A percentile compares a stretch with the other conserved stretches of the same genome.
phyloP scores from a whole-genome alignment of 2,329 filamentous ascomycete genomes.

The Trichophyton schoenleinii region DNA sequence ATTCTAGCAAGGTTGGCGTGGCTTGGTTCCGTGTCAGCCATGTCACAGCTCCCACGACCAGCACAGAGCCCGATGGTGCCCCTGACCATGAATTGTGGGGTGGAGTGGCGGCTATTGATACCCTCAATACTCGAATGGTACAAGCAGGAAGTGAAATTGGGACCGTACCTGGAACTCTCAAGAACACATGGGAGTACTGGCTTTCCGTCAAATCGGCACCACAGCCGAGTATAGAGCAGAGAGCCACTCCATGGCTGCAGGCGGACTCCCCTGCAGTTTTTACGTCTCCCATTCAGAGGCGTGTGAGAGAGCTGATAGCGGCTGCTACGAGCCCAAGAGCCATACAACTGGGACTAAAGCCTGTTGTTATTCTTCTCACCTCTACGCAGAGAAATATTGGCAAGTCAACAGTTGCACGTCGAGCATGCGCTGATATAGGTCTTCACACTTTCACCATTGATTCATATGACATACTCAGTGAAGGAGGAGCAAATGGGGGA shows the following conservation, averaged over 20 bases:
- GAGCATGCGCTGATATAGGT: constrained; percentile 76
- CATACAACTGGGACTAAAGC: constrained; percentile 74
- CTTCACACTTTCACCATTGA: constrained; percentile 82
- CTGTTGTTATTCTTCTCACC: constrained; percentile 73
- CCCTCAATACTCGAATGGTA: constrained; percentile 73
- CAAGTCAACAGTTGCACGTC: constrained; percentile 64
- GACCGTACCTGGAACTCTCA: constrained; percentile 61
- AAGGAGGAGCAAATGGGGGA: constrained; percentile 70
- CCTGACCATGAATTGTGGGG: constrained; percentile 65
- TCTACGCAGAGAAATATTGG: constrained; percentile 91
- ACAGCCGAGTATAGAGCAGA: constrained; percentile 24
- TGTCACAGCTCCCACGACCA: constrained; percentile 40
- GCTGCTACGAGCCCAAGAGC: constrained; percentile 81
- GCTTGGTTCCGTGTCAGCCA: constrained; percentile 90
- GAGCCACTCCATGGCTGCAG: constrained; percentile 26
- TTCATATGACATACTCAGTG: constrained; percentile 87
- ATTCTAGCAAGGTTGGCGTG: constrained; percentile 44
- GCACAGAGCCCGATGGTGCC: constrained; percentile 45
- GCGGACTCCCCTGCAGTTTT: constrained; percentile 32
- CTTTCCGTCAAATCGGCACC: constrained; percentile 61
- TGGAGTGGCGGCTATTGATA: constrained; percentile 73
- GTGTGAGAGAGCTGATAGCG: constrained; percentile 71
- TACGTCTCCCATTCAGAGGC: constrained; percentile 47
- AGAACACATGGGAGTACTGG: constrained; percentile 81
- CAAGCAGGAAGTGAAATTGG: constrained; percentile 80